Evolutionary conservation across 2,329 filamentous ascomycete genomes (phyloP), one percentile per base, ranked within the genome.

Genomic region (Monilinia polystroma): DNA sequence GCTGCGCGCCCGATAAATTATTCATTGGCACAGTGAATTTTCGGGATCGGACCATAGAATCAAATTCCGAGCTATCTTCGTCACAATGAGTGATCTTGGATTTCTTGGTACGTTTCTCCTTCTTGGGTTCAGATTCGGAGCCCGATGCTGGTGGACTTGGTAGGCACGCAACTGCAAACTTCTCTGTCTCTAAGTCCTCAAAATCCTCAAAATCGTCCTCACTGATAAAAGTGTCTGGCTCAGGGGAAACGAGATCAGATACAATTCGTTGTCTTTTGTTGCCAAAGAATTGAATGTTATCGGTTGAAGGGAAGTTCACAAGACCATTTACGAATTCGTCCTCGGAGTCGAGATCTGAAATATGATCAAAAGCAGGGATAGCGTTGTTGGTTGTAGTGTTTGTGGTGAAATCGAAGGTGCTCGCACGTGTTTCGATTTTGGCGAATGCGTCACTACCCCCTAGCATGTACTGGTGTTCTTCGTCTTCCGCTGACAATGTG

Each of bases 291-390:
- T 84, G 81, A 16, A 85, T 80, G 78, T 89, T 87, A 59, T 84
- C 80, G 51, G 81, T 79, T 26, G 82, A 77, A 69, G 85, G 82
- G 71, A 93, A 89, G 75, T 91, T 87, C 70, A 92, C 88, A 11
- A 96, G 84, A 66, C 85, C 85, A 77, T 87, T 89, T 73, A 87
- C 85, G 74, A 96, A 92, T 76, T 95, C 92, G 84, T 96, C 92
- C 74, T 97, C 93, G 0, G 91, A 93, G 77, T 97, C 93, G 66
- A 97, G 84, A 74, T 96, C 93, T 32, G 93, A 95, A 72, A 96
- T 87, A 71, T 92, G 90, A 78, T 96, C 91, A 73, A 96, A 96
- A 11, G 84, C 82, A 35, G 90, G 89, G 41, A 95, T 83, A 32
- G 85, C 85, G 80, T 84, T 79, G 70, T 83, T 81, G 72, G 82